Conservation (phyloP, 441 rosid genomes). For the Melianthus villosus region DNA sequence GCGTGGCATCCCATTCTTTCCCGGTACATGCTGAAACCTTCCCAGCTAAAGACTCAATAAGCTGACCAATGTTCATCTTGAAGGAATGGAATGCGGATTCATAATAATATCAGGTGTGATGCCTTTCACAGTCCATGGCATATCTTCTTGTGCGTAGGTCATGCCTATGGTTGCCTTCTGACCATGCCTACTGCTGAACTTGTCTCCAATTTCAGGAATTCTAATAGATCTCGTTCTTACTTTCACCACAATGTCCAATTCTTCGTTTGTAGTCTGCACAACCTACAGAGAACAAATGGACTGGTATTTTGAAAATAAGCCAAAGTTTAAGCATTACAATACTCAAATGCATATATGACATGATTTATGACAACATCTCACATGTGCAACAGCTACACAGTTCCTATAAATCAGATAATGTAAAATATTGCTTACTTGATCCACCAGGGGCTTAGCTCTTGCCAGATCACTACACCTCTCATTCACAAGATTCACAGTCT, state of each 20-base stretch:
- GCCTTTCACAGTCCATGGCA: slow-evolving; percentile 89
- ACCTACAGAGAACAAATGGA: no score
- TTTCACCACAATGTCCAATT: slow-evolving; percentile 89
- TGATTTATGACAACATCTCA: no score
- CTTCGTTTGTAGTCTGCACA: slow-evolving; percentile 84
- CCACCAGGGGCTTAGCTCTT: slow-evolving; percentile 85
- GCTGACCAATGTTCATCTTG: slow-evolving; percentile 96
- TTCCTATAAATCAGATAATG: neutral
- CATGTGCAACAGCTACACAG: no score
- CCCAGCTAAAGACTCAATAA: slow-evolving; percentile 87
- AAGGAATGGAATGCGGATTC: slow-evolving; percentile 98
- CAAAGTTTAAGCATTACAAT: no score
- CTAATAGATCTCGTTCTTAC: slow-evolving; percentile 94
- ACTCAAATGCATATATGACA: no score
- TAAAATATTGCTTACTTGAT: slow-evolving; percentile 42
- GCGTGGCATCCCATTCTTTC: neutral
- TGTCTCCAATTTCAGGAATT: slow-evolving; percentile 89
- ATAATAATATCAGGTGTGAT: slow-evolving; percentile 97
- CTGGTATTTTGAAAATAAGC: no score
- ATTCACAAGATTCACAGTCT: slow-evolving; percentile 96
- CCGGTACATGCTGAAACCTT: slow-evolving; percentile 38
- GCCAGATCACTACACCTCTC: slow-evolving; percentile 95
- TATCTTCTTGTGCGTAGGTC: slow-evolving; percentile 83
- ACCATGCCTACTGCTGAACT: slow-evolving; percentile 97
- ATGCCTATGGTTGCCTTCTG: no score